phyloP scores from a whole-genome alignment of 306 rosid species.

The Comarum palustre region DNA sequence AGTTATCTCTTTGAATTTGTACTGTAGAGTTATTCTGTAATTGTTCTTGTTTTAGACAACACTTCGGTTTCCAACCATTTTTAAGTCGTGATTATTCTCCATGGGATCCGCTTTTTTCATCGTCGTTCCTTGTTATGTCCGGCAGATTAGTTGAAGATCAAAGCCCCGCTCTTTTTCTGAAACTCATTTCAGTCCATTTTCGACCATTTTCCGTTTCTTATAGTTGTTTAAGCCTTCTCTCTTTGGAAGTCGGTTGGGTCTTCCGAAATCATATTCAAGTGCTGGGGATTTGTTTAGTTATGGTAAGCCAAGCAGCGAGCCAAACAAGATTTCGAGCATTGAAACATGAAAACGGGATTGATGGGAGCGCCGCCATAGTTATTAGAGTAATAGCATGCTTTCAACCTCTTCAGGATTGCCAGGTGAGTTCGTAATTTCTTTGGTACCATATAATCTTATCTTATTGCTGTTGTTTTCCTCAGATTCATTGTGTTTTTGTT shows the following conservation, averaged over 20 bases:
- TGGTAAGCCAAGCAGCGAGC: conserved; percentile 99
- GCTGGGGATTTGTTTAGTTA: conserved; percentile 64
- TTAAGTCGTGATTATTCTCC: conserved; percentile 20
- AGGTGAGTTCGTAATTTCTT: conserved; percentile 46
- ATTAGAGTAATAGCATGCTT: conserved; percentile 97
- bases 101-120: conserved; percentile 90
- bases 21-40: conserved; percentile 96
- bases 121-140: conserved; percentile 91
- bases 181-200: conserved; percentile 5
- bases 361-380: conserved; percentile 82
- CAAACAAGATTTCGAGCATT: conserved; percentile 99
- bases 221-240: not conserved
- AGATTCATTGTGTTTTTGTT: not conserved
- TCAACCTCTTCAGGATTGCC: conserved; percentile 97
- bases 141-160: conserved; percentile 78
- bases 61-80: not conserved
- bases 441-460: not conserved
- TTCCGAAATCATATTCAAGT: conserved; percentile 38
- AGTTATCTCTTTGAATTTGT: conserved; percentile 77
- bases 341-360: conserved; percentile 90
- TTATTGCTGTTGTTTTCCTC: not conserved
- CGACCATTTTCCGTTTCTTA: not conserved
- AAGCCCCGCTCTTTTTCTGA: not conserved
- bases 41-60: not conserved
- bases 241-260: conserved; percentile 36